Evolutionary conservation across 2,329 filamentous ascomycete genomes (phyloP), one percentile per base, ranked within the genome.

Genomic region (Aspergillus vadensis): DNA sequence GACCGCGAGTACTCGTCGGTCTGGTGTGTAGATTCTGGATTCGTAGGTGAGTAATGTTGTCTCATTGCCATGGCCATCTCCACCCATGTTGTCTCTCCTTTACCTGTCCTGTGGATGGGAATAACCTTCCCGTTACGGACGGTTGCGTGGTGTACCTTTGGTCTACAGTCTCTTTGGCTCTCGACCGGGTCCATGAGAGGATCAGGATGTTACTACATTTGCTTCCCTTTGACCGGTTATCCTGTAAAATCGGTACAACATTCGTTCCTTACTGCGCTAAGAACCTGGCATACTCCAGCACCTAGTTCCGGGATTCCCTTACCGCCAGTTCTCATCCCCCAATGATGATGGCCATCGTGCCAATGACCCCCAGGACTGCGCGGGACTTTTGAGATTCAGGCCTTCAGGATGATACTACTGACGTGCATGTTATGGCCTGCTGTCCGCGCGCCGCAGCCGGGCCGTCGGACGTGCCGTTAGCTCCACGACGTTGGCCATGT

Each of bases 361-460:
- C 68, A 62, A 63, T 48, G 57, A 50, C 57, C 32, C 32, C 32
- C 17, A 58, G 43, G 57, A 47, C 49, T 55, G 41, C 57, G 58
- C 60, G 50, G 54, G 41, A 54, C 43, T 57, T 64, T 43, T 50
- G 63, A 61, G 51, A 55, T 48, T 57, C 30, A 58, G 54, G n/a
- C 49, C 58, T 60, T 65, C 57, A 64, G 30, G 17, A 61, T 61
- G 44, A 54, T 57, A 51, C n/a, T 30, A 53, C 41, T 65, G 66
- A 66, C 64, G 50, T 67, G 64, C 66, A 65, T 67, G 48, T 56
- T 65, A 62, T 67, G 63, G 57, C 61, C 58, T 66, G 58, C 59
- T 63, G 65, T 64, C 67, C 63, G 64, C 64, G 65, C 61, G 61
- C 62, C 60, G 63, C 63, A 66, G 57, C 62, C 67, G 67, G 67